Evolutionary conservation across 176 grass and related monocot genomes (phyloP).

Genomic region (Saccharum spontaneum): DNA sequence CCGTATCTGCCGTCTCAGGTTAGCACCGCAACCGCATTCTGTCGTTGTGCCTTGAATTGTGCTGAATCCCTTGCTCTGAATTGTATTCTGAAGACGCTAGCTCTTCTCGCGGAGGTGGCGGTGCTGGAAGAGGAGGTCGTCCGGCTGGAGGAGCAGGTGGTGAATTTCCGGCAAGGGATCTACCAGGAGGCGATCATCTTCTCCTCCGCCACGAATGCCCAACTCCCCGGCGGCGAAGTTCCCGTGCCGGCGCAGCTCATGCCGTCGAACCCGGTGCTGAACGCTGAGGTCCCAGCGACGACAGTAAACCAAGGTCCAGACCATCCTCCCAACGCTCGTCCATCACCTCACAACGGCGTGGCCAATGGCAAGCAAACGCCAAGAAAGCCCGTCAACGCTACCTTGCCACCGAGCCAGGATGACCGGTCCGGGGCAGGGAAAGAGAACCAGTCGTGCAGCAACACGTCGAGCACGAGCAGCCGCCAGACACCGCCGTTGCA

Average conservation of each 20-base stretch:
- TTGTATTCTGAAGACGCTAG: conserved; percentile 59
- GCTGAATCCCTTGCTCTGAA: conserved; percentile 1
- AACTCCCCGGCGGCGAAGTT: conserved; percentile 10
- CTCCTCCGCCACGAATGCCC: conserved; percentile 53
- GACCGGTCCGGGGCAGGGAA: conserved; percentile 42
- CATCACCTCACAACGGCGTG: conserved; percentile 37
- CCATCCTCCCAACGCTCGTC: conserved; percentile 14
- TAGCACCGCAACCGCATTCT: conserved; percentile 3
- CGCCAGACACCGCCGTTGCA: conserved; percentile 51
- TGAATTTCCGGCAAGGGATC: conserved; percentile 93
- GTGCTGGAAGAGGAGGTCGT: conserved; percentile 96
- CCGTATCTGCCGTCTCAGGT: conserved; percentile 92
- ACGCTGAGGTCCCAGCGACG: conserved; percentile 13
- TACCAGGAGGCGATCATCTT: conserved; percentile 90
- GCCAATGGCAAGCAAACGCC: conserved; percentile 36
- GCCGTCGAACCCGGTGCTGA: conserved; percentile 23
- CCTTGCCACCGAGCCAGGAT: conserved; percentile 22
- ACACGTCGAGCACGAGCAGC: conserved; percentile 33
- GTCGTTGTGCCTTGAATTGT: neutral
- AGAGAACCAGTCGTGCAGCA: conserved; percentile 73
- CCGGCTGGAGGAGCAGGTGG: conserved; percentile 93
- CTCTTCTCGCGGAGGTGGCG: conserved; percentile 93
- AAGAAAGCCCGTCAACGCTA: conserved; percentile 30
- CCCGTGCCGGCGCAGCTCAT: conserved; percentile 34
- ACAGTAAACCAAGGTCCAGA: conserved; percentile 21